These are phyloP conservation scores for Ogataea neopini DNA, from an alignment of 805 yeast species.

Conservation along the genomic window DNA sequence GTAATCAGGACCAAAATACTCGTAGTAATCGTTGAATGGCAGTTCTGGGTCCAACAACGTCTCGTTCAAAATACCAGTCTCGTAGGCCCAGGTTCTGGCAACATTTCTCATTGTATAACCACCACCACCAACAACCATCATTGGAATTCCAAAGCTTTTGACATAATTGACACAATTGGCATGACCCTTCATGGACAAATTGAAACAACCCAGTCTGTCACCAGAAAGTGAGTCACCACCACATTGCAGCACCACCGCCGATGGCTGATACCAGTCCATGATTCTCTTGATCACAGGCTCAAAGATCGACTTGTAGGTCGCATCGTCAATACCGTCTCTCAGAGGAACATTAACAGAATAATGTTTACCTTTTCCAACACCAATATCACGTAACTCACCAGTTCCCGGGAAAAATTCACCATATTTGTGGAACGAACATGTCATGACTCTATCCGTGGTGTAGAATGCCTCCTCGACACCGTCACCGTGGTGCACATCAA, in stretches of 20 bases:
- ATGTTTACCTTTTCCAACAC: constrained; percentile 82
- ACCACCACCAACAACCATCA: constrained; percentile 96
- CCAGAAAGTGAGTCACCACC: constrained; percentile 98
- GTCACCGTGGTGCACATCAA: constrained; percentile 92
- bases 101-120: constrained; percentile 98
- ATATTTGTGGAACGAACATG: constrained; percentile 87
- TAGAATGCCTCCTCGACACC: constrained; percentile 95
- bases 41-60: constrained; percentile 72
- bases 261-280: constrained; percentile 88
- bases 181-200: constrained; percentile 89
- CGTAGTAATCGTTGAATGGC: constrained; percentile 95
- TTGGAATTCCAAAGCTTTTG: constrained; percentile 80
- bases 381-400: constrained; percentile 81
- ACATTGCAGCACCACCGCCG: constrained; percentile 95
- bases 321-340: constrained; percentile 93
- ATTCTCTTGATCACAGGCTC: constrained; percentile 83
- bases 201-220: constrained; percentile 94
- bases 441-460: constrained; percentile 88
- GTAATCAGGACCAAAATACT: constrained; percentile 96
- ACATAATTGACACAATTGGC: constrained; percentile 94
- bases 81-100: constrained; percentile 92
- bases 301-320: constrained; percentile 76
- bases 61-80: constrained; percentile 84
- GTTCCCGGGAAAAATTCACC: constrained; percentile 95
- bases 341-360: constrained; percentile 85